These are phyloP conservation scores for Aspergillus jensenii DNA, from an alignment of 2,329 filamentous ascomycete species.

Conservation along the genomic window DNA sequence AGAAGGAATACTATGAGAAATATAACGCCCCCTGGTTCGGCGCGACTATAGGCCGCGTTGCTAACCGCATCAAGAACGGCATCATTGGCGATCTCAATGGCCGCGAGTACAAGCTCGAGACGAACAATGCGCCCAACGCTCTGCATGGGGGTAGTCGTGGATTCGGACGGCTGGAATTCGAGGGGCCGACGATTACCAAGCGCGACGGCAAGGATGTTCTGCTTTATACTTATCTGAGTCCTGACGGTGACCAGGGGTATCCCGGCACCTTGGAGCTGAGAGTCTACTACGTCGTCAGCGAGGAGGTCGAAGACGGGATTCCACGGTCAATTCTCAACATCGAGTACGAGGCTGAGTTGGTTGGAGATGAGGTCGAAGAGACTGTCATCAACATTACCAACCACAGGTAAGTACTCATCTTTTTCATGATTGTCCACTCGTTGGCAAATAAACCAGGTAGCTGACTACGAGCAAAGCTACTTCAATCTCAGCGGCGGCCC, in stretches of 20 bases:
- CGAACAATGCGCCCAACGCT: conserved; percentile 76
- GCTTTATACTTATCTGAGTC: conserved; percentile 64
- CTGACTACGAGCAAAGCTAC: conserved; percentile 46
- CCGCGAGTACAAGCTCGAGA: conserved; percentile 66
- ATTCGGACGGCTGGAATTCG: conserved; percentile 52
- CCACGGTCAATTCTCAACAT: conserved; percentile 73
- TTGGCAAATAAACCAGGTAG: background rate
- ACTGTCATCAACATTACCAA: conserved; percentile 93
- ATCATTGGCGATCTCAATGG: conserved; percentile 72
- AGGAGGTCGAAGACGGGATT: conserved; percentile 58
- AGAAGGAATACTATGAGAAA: conserved; percentile 69
- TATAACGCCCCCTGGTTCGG: conserved; percentile 83
- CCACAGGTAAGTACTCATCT: conserved; percentile 64
- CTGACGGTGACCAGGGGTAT: conserved; percentile 84
- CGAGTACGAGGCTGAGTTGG: conserved; percentile 85
- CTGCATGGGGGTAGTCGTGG: conserved; percentile 71
- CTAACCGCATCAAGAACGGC: conserved; percentile 77
- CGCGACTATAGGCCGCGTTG: conserved; percentile 81
- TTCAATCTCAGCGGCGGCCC: conserved; percentile 64
- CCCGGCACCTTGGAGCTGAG: conserved; percentile 78
- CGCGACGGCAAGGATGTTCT: conserved; percentile 64
- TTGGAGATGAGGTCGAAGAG: conserved; percentile 75
- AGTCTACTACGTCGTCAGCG: conserved; percentile 76
- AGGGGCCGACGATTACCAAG: conserved; percentile 57
- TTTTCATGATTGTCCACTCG: background rate